Conservation (phyloP, 169 alveolate genomes). For the Cryptosporidium andersoni region DNA sequence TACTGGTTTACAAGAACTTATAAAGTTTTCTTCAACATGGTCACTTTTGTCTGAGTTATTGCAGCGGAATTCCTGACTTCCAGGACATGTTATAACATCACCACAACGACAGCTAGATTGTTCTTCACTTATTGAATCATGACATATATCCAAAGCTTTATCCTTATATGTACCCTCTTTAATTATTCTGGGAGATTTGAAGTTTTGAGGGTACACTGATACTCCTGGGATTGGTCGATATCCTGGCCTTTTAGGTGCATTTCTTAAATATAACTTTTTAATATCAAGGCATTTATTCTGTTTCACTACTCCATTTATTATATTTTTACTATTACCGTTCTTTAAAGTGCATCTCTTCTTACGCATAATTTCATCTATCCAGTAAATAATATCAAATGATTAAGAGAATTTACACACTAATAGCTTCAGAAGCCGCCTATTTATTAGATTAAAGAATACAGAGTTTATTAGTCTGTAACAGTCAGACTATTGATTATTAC, state of each 20-base stretch:
- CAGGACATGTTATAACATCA: slow-evolving; percentile 59
- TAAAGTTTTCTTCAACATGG: not conserved
- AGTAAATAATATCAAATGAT: too few relatives aligned
- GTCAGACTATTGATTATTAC: too few relatives aligned
- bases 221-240: slow-evolving; percentile 69
- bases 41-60: slow-evolving; percentile 3
- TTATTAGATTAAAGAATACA: too few relatives aligned
- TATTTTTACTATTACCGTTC: not conserved
- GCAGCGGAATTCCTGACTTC: slow-evolving; percentile 58
- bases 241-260: slow-evolving; percentile 68
- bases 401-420: too few relatives aligned
- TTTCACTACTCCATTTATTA: slow-evolving; percentile 7
- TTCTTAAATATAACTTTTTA: slow-evolving; percentile 32
- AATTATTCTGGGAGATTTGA: slow-evolving; percentile 40
- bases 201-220: slow-evolving; percentile 47
- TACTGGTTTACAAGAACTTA: slow-evolving; percentile 16
- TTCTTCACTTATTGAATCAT: slow-evolving; percentile 8
- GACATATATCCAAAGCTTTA: not conserved
- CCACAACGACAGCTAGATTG: slow-evolving; percentile 64
- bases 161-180: not conserved
- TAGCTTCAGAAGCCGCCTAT: too few relatives aligned
- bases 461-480: too few relatives aligned
- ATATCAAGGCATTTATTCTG: slow-evolving; percentile 25
- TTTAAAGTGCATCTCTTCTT: too few relatives aligned
- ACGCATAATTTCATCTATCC: too few relatives aligned